Base-by-base conservation (phyloP, 2,329 filamentous ascomycete genomes). In the Alternaria triticimaculans region DNA sequence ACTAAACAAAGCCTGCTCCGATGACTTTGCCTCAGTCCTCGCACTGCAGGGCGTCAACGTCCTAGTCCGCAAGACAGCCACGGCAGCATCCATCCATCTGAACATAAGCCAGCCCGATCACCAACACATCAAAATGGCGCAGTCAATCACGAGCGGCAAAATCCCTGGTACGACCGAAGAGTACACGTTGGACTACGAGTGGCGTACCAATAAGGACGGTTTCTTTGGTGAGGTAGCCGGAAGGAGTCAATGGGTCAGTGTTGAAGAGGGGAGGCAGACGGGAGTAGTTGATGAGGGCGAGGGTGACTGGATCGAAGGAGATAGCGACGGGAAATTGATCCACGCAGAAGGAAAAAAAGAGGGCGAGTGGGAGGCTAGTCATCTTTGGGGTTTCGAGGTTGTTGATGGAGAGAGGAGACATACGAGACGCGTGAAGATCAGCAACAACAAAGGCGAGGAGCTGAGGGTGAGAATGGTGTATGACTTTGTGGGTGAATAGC, bases 331-430 rank as follows among this genome's bases (percentile, higher is more conserved):
- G 1, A 60, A 49, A 23, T 28, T 67, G 18, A 56, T 70, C 11
- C 58, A 69, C 6, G 66, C 61, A 1, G 60, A 70, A 21, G 58
- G 64, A 3, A 67, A 51, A 43, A 65, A 63, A 15, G 53, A 58
- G 8, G 63, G 62, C 3, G 46, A 64, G 30, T 71, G 62, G 64
- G 64, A 64, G 44, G 63, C 68, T 7, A 55, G 58, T 18, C 62
- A 67, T 37, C 54, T 70, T 21, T 70, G 62, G 66, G 66, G 66
- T 0, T 67, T 70, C 50, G 62, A 69, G 53, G 18, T 58, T 3
- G 60, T 67, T 5, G 54, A 65, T 12, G 54, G 64, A 2, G 54
- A 62, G 62, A 60, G 64, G 25, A 60, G 55, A 11, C 62, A 67
- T 43, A 67, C 60, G 14, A 65, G 64, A 50, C 54, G 62, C 14